Evolutionary conservation across 1,139 yeast species (phyloP), one percentile per base, ranked within the genome.

Genomic region (Geotrichum phurueaensis): DNA sequence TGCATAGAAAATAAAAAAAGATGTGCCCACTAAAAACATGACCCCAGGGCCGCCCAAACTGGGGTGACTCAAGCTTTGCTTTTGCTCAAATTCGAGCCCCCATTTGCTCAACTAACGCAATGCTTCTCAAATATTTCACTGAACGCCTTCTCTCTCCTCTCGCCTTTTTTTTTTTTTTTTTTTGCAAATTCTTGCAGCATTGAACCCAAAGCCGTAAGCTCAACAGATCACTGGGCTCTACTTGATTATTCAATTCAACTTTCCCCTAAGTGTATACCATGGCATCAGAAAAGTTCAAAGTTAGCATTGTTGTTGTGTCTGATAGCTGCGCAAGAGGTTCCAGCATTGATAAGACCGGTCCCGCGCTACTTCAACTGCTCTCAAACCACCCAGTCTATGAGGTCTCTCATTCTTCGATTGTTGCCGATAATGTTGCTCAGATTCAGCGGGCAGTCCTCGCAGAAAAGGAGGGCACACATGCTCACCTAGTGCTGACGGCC

Each of bases 291-390:
- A 52, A 45, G 43, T 51, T 39, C 43, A 63, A 65, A 9, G 75
- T 72, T 13, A 78, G 73, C 1, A 56, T 78, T 7, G 60, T 78
- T 9, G 64, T 76, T 15, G 71, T 77, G 1, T 78, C 81, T 0
- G 81, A 78, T 59, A 75, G 78, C 1, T 75, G 78, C 51, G 62
- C 61, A 20, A 62, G 60, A 12, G 75, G 75, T 56, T 54, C 62
- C 0, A 55, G 71, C 1, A 59, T 62, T 25, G 81, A 78, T 61
- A 63, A 63, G 6, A 68, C 69, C 7, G 68, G 69, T 2, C 68
- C 69, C 1, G 65, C 65, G 0, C 51, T 76, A 20, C 56, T 56
- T 18, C 45, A 27, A 15, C 31, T 54, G 29, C 25, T 54, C 22
- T 23, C 33, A 18, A 48, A 20, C 18, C 57, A 59, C 7, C 58